Evolutionary conservation across 2,329 filamentous ascomycete genomes (phyloP), one percentile per base, ranked within the genome.

Genomic region (Proliferodiscus dingleyae): DNA sequence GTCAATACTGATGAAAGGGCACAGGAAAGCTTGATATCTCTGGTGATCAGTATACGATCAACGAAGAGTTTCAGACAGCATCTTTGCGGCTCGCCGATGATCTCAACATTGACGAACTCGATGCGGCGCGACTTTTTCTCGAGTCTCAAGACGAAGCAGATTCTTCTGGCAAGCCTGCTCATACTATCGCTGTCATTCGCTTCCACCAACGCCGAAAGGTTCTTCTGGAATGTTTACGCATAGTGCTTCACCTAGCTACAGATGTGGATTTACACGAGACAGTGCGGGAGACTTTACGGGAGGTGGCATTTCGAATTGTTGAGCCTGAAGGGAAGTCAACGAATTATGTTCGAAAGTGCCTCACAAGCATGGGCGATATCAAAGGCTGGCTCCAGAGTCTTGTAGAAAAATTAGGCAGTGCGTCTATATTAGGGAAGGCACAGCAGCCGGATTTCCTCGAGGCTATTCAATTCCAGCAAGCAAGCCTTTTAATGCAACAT

Each of bases 141-240:
- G 81, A 84, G 45, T 82, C 87, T 15, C 78, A 87, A 61, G 76
- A 81, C 29, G 83, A 90, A 56, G 74, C 81, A 13, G 73, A 78
- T 36, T 72, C 78, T 13, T 72, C 89, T 4, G 88, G 88, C 50
- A 80, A 87, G 19, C 76, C 87, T 3, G 74, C 87, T 49, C 74
- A 89, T 44, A 83, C 90, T 63, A 85, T 85, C 56, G 86, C 86
- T 49, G 79, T 96, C 53, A 86, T 97, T 60, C 81, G 83, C 54
- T 95, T 94, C 66, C 91, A 98, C 66, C 83, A 90, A 58, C 82
- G 87, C 56, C 82, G 91, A 53, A 85, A 87, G 60, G 89, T 85
- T 59, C 70, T 94, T 33, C 78, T 97, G 26, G 87, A 95, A 64
- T 89, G 85, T 58, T 71, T 96, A 58, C 84, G 90, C 43, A 74